Conservation (phyloP, 108 stramenopile genomes). For the Cyclotella distinguenda region DNA sequence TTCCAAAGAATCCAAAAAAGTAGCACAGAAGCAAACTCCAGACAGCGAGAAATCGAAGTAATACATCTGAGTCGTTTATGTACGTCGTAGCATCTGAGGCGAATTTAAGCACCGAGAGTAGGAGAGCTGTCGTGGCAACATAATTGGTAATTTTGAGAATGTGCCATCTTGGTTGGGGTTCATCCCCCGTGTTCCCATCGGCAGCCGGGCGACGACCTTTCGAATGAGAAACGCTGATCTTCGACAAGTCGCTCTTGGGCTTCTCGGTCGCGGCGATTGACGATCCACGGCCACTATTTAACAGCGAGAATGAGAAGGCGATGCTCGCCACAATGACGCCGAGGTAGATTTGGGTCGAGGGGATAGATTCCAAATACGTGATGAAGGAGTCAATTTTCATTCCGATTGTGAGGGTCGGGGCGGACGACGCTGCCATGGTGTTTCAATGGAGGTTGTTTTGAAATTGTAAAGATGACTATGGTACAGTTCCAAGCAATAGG, state of each 20-base stretch:
- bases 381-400: conserved; percentile 50
- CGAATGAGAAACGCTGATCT: conserved; percentile 13
- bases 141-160: conserved; percentile 74
- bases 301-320: conserved; percentile 55
- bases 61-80: conserved; percentile 53
- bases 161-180: conserved; percentile 79
- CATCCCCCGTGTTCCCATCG: conserved; percentile 5
- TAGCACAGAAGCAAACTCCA: conserved; percentile 85
- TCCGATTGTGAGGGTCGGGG: conserved; percentile 32
- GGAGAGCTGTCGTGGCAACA: conserved; percentile 53
- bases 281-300: conserved; percentile 55
- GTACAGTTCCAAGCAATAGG: no score
- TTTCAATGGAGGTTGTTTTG: background rate
- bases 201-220: conserved; percentile 7
- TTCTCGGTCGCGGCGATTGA: conserved; percentile 4
- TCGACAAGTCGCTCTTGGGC: conserved; percentile 10
- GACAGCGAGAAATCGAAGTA: conserved; percentile 68
- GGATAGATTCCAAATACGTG: conserved; percentile 47
- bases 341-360: conserved; percentile 64
- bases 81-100: conserved; percentile 61
- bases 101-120: conserved; percentile 62
- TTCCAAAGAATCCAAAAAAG: conserved; percentile 97
- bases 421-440: background rate
- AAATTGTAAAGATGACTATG: background rate
- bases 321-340: conserved; percentile 64